phyloP scores from a whole-genome alignment of 1,284 basidiomycete genomes.

The Heterobasidion irregulare region DNA sequence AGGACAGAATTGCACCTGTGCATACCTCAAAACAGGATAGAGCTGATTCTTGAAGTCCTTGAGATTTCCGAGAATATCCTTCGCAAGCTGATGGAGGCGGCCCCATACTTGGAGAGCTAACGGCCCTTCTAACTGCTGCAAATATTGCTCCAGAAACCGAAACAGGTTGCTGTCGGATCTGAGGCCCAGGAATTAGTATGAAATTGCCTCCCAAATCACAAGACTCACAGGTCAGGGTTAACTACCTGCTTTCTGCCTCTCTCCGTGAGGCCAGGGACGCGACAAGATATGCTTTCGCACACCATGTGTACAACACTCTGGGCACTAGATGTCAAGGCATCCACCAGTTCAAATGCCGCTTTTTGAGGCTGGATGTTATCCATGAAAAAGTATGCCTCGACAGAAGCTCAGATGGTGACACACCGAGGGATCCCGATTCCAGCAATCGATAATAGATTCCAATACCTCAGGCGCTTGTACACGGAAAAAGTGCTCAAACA shows the following conservation, averaged over 20 bases:
- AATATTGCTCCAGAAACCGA: slow-evolving; percentile 84
- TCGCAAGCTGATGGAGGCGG: slow-evolving; percentile 71
- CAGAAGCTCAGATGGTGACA: slow-evolving; percentile 15
- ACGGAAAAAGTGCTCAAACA: slow-evolving; percentile 83
- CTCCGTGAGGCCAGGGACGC: slow-evolving; percentile 46
- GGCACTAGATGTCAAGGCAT: slow-evolving; percentile 77
- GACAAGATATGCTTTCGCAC: slow-evolving; percentile 71
- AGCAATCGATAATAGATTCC: slow-evolving; percentile 75
- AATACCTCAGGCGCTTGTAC: slow-evolving; percentile 75
- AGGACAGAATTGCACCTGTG: background rate
- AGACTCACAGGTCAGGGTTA: slow-evolving; percentile 58
- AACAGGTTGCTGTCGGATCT: slow-evolving; percentile 68
- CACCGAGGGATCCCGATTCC: slow-evolving; percentile 53
- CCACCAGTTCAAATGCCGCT: slow-evolving; percentile 76
- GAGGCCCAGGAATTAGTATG: slow-evolving; percentile 4
- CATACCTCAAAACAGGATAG: slow-evolving; percentile 69
- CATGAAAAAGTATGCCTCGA: slow-evolving; percentile 3
- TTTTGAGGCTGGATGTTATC: slow-evolving; percentile 25
- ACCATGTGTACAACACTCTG: slow-evolving; percentile 87
- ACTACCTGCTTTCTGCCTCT: slow-evolving; percentile 47
- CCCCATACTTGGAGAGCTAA: slow-evolving; percentile 90
- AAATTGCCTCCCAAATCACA: background rate
- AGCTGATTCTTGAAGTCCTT: slow-evolving; percentile 63
- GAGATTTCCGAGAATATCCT: slow-evolving; percentile 62
- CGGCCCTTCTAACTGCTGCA: slow-evolving; percentile 80